phyloP scores from a whole-genome alignment of 2,329 filamentous ascomycete species.

The Zymoseptoria brevis region DNA sequence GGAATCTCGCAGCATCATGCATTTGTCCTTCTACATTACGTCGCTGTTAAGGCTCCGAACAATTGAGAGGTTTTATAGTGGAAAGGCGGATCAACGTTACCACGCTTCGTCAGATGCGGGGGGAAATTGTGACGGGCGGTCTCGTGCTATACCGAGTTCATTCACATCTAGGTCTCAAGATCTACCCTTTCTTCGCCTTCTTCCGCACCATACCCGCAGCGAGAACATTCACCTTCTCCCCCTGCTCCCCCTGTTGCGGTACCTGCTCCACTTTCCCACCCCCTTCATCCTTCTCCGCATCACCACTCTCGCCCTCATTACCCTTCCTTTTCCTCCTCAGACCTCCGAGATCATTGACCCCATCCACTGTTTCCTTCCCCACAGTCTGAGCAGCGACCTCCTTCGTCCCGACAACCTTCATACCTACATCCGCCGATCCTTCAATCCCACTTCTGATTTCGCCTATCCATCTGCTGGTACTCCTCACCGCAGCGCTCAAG shows the following conservation, averaged over 20 bases:
- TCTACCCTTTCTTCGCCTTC: conserved; percentile 42
- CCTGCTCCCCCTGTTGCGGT: too few species aligned
- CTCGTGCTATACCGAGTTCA: neutral
- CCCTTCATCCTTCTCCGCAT: too few species aligned
- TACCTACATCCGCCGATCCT: conserved; percentile 14
- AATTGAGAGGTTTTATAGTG: too few species aligned
- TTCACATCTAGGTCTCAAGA: neutral
- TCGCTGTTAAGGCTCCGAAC: too few species aligned
- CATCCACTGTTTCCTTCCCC: conserved; percentile 4
- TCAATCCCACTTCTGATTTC: conserved; percentile 45
- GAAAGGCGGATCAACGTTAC: too few species aligned
- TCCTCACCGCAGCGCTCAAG: conserved; percentile 52
- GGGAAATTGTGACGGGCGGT: too few species aligned
- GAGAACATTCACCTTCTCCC: conserved; percentile 47
- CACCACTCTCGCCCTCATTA: conserved; percentile 7
- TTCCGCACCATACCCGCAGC: conserved; percentile 46
- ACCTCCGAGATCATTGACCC: conserved; percentile 26
- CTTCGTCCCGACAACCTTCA: conserved; percentile 16
- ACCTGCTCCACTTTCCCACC: too few species aligned
- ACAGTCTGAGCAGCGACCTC: neutral
- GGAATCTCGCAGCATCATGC: too few species aligned
- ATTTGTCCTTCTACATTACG: too few species aligned
- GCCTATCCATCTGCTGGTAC: conserved; percentile 61
- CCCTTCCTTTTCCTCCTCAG: conserved; percentile 46
- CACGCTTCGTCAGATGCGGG: too few species aligned